phyloP scores from a whole-genome alignment of 2,329 filamentous ascomycete genomes.

The Talaromyces sp. region DNA sequence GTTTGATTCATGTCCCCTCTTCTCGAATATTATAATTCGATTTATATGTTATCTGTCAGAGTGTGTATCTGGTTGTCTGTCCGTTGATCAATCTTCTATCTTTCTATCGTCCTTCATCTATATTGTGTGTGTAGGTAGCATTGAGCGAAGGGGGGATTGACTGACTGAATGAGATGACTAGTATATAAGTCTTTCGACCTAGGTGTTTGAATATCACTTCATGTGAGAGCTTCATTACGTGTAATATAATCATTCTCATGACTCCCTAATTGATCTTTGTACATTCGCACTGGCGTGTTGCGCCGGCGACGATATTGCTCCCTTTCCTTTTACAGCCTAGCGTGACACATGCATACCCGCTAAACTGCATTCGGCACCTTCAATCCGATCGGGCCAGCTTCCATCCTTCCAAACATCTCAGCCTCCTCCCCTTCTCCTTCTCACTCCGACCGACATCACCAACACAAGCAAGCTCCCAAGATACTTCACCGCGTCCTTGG shows the following conservation, averaged over 20 bases:
- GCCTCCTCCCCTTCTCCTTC: background rate
- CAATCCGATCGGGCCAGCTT: background rate
- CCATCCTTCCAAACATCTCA: constrained; percentile 2
- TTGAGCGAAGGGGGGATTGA: background rate
- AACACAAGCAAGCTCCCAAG: background rate
- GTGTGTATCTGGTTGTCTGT: constrained; percentile 1
- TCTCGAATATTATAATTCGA: background rate
- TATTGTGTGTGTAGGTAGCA: constrained; percentile 13
- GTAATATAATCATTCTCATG: background rate
- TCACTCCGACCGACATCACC: background rate
- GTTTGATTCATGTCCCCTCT: constrained; percentile 8
- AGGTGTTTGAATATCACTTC: background rate
- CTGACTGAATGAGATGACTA: background rate
- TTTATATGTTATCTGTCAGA: constrained; percentile 4
- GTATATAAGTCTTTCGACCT: background rate
- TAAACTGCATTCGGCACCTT: background rate
- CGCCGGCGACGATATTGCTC: background rate
- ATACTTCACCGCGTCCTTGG: background rate
- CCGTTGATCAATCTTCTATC: background rate
- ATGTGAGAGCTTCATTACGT: background rate
- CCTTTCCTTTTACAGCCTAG: background rate
- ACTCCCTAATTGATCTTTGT: background rate
- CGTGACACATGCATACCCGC: background rate
- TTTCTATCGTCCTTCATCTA: background rate
- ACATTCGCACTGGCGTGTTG: background rate